phyloP scores from a whole-genome alignment of 805 yeast species.

The Candida nitratophila region DNA sequence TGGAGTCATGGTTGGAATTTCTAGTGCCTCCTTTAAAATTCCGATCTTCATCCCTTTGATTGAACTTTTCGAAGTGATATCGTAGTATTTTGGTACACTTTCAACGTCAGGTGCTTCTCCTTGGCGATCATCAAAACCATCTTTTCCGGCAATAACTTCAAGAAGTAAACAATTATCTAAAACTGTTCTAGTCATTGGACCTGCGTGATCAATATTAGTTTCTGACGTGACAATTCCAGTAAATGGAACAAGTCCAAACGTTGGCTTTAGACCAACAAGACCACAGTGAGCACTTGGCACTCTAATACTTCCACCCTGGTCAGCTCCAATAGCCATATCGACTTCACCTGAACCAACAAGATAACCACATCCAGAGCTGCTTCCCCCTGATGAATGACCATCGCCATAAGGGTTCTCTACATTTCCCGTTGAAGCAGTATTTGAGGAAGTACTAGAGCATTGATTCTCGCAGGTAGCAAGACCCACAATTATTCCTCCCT shows the following conservation, averaged over 20 bases:
- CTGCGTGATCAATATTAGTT: conserved; percentile 29
- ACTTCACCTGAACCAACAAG: conserved; percentile 40
- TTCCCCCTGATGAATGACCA: conserved; percentile 33
- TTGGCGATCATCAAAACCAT: conserved; percentile 27
- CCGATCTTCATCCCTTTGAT: conserved; percentile 27
- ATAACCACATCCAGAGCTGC: conserved; percentile 39
- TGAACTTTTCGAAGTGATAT: conserved; percentile 9
- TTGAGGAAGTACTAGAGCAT: conserved; percentile 20
- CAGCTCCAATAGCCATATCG: conserved; percentile 29
- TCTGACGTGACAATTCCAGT: conserved; percentile 31
- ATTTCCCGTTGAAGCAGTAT: conserved; percentile 33
- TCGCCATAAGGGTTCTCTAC: conserved; percentile 35
- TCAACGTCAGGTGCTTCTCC: conserved; percentile 9
- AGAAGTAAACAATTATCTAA: conserved; percentile 25
- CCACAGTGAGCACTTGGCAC: conserved; percentile 34
- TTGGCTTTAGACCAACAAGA: conserved; percentile 38
- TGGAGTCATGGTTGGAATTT: conserved; percentile 25
- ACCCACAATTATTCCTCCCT: conserved; percentile 29
- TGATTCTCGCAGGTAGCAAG: conserved; percentile 30
- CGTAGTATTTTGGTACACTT: conserved; percentile 17
- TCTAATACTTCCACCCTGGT: conserved; percentile 42
- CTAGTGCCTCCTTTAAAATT: conserved; percentile 27
- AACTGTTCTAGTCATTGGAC: conserved; percentile 31
- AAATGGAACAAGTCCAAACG: conserved; percentile 35
- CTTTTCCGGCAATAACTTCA: conserved; percentile 29